Evolutionary conservation across 2,329 filamentous ascomycete species (phyloP), one percentile per base, ranked within the genome.

Genomic region (Chrysosporium queenslandicum): DNA sequence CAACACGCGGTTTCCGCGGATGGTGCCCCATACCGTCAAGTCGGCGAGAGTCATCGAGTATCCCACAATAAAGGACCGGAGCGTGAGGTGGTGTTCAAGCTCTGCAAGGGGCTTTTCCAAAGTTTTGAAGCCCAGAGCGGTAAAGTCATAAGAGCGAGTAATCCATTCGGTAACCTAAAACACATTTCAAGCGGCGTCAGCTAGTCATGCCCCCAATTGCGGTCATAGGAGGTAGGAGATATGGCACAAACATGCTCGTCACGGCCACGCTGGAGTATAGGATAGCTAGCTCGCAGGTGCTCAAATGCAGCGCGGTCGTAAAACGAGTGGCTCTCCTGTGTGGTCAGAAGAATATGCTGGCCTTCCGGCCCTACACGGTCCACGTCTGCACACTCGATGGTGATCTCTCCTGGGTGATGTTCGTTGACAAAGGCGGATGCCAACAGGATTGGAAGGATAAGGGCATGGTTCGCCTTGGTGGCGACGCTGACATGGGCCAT

Each of bases 51-150:
- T 60, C 18, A 60, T 29, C 4, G 50, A 52, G 48, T 59, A 55
- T 21, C 58, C 59, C 25, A 59, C 54, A 23, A 61, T 56, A 45
- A 53, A 55, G 21, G 58, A 58, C n/a, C 58, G 59, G 6, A 61
- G 54, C 9, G 51, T 58, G 25, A 61, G 52, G 48, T 61, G 59
- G 12, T 56, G 49, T 16, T 61, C 57, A 3, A 61, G 52, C 34
- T 61, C 59, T 30, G 57, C 58, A 52, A 60, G 32, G 1, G 58
- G 55, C 32, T 57, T 53, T 9, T 60, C 58, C 40, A 60, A 48
- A 7, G 56, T 30, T 42, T 60, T 60, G 46, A 60, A 60, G 21
- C 59, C 54, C 3, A 52, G 29, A 32, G n/a, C n/a, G n/a, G 14
- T 7, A 3, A 20, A 18, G 18, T 40, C 37, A 40, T 2, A 40